phyloP scores from a whole-genome alignment of 2,329 filamentous ascomycete genomes.

The Fusarium zealandicum region DNA sequence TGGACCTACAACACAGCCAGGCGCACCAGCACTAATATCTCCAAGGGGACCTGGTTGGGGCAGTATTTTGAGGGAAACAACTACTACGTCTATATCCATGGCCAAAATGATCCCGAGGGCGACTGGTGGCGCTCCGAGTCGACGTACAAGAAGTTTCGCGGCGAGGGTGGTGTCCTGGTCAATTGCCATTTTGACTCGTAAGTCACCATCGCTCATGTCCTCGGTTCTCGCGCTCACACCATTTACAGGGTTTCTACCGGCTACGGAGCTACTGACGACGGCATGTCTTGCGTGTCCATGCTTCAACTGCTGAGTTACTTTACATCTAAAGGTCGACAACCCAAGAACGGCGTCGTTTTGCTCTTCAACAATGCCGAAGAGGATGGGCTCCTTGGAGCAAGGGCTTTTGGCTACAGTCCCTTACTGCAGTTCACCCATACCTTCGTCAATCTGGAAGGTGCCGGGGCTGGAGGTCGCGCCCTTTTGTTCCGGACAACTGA shows the following conservation, averaged over 20 bases:
- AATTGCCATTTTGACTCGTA: conserved; percentile 91
- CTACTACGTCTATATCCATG: conserved; percentile 89
- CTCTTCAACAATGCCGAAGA: conserved; percentile 97
- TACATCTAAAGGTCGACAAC: conserved; percentile 72
- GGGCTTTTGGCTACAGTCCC: conserved; percentile 83
- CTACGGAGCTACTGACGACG: conserved; percentile 93
- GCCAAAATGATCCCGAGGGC: conserved; percentile 74
- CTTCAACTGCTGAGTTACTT: conserved; percentile 90
- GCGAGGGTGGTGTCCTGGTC: conserved; percentile 81
- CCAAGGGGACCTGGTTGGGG: conserved; percentile 47
- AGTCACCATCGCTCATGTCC: conserved; percentile 31
- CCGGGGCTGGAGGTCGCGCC: conserved; percentile 88
- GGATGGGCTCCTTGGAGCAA: conserved; percentile 87
- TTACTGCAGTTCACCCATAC: conserved; percentile 81
- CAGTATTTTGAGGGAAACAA: conserved; percentile 95
- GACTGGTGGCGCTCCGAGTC: conserved; percentile 71
- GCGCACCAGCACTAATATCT: conserved; percentile 28
- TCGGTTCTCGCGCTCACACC: conserved; percentile 22
- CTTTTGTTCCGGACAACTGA: conserved; percentile 89
- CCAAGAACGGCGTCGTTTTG: conserved; percentile 80
- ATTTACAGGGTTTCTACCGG: conserved; percentile 79
- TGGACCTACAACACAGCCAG: conserved; percentile 49
- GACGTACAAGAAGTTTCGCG: conserved; percentile 55
- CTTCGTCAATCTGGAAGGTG: conserved; percentile 94
- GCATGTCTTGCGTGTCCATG: conserved; percentile 85